Percentiles rank a stretch among this genome's conserved stretches.
phyloP scores from a whole-genome alignment of 257 asterid genomes.

The Nemophila menziesii region DNA sequence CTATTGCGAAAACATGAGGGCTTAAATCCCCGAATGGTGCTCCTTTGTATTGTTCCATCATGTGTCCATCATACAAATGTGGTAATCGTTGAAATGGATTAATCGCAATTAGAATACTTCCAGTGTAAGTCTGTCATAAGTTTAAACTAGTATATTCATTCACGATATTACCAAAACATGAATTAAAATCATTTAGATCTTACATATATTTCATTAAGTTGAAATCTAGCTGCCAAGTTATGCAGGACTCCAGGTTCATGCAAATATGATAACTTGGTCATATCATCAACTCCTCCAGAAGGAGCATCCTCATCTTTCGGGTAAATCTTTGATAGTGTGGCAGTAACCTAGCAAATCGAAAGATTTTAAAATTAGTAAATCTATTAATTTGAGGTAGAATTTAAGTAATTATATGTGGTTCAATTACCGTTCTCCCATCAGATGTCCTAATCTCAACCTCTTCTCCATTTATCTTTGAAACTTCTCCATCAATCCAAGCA shows the following conservation, averaged over 20 bases:
- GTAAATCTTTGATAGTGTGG: slow-evolving; percentile 43
- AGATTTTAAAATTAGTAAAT: neutral
- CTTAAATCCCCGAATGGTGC: slow-evolving; percentile 84
- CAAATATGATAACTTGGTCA: slow-evolving; percentile 94
- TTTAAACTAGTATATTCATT: slow-evolving; percentile 20
- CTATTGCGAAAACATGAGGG: slow-evolving; percentile 96
- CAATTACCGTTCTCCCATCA: slow-evolving; percentile 56
- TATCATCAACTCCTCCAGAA: slow-evolving; percentile 89
- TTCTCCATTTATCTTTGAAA: slow-evolving; percentile 59
- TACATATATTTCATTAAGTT: slow-evolving; percentile 87
- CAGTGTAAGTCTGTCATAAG: slow-evolving; percentile 85
- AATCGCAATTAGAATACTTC: slow-evolving; percentile 94
- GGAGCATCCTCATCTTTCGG: slow-evolving; percentile 97
- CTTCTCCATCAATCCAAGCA: slow-evolving; percentile 78
- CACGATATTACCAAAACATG: slow-evolving; percentile 9
- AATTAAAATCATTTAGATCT: slow-evolving; percentile 17
- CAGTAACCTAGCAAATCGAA: slow-evolving; percentile 33
- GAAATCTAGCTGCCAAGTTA: slow-evolving; percentile 78
- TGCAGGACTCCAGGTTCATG: slow-evolving; percentile 96
- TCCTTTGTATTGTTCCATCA: slow-evolving; percentile 97
- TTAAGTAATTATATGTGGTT: slow-evolving; percentile 8
- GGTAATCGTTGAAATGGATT: slow-evolving; percentile 99
- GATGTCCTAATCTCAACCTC: slow-evolving; percentile 53
- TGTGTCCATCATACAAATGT: slow-evolving; percentile 66
- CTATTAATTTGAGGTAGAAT: neutral